Percentiles rank a stretch among this genome's conserved stretches.
phyloP scores from a whole-genome alignment of 2,329 filamentous ascomycete species.

The Chalara sp. region DNA sequence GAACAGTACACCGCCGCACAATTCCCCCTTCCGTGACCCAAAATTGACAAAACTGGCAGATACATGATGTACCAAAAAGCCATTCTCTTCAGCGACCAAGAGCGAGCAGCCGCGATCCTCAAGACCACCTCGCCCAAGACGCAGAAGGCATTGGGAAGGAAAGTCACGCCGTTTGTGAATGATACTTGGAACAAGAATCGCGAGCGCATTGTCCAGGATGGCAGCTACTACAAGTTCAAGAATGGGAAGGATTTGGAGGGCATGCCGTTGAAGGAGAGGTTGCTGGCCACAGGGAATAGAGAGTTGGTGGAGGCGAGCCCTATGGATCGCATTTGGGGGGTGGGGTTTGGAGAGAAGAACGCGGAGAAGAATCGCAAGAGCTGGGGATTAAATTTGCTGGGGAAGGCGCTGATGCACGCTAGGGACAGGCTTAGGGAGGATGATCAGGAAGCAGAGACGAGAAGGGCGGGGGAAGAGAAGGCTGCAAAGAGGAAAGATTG shows the following conservation, averaged over 20 bases:
- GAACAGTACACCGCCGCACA: conserved; percentile 44
- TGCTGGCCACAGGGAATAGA: not conserved
- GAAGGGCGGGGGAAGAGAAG: not conserved
- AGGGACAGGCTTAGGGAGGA: conserved; percentile 8
- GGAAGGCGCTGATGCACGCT: conserved; percentile 25
- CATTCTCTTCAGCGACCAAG: not conserved
- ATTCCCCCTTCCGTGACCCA: conserved; percentile 36
- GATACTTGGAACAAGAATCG: not conserved
- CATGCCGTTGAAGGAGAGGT: not conserved
- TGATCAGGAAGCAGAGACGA: not conserved
- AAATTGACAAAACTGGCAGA: conserved; percentile 9
- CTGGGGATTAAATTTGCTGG: conserved; percentile 29
- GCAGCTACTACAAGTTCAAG: not conserved
- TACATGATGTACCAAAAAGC: not conserved
- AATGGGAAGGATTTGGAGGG: not conserved
- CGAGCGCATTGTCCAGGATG: not conserved
- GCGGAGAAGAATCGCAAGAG: conserved; percentile 20
- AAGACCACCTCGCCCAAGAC: not conserved
- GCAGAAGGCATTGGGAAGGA: not conserved
- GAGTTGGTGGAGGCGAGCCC: conserved; percentile 21
- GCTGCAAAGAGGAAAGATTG: too few relatives aligned
- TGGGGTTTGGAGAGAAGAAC: conserved; percentile 26
- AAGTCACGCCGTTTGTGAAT: not conserved
- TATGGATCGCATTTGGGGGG: conserved; percentile 29
- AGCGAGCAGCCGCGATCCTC: not conserved